Base-by-base conservation (phyloP, 352 stramenopile species). In the Globisporangium okanoganense region DNA sequence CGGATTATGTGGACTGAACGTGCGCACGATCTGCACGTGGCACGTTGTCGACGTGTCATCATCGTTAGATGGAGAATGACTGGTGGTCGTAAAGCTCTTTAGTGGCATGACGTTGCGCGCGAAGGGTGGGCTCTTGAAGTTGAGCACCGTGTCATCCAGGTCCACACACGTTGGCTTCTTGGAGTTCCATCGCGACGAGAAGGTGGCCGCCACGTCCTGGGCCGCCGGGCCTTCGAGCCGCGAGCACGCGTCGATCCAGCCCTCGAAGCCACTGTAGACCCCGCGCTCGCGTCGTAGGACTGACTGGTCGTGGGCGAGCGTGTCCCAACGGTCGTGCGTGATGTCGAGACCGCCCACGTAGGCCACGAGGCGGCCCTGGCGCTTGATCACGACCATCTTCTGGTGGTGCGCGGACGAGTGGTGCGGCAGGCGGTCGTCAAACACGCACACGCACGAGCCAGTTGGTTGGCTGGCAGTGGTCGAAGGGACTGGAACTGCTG, bases 131-230 rank as follows among this genome's bases (percentile, higher is more conserved):
- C 87, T 87, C 22, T 74, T 64, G 59, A 87, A 83, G 47, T 79
- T 66, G 20, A 88, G 53, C 29, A 87, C 49, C 27, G 27, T 35
- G 27, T 85, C 70, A 25, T 85, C 70, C 0, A 78, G 52, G 51
- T 78, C 64, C 25, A 80, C 56, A 14, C 63, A 77, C 9, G 76
- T 75, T n/a, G 69, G 58, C 5, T 55, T 53, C 0, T 51, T 20
- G 2, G 73, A 67, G 63, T 88, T 89, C 84, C 84, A 93, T 8
- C 84, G 76, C 35, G 81, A 64, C 2, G 82, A 58, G 48, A 90
- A 93, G 48, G 79, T 90, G 35, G 71, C 62, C 2, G 81, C 78
- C n/a, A 90, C 77, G 52, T 93, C 84, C 35, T 61, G 68, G 0
- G 72, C 72, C 0, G 79, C 75, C 2, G 70, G 68, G 0, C 80